Percentiles rank a stretch among this genome's conserved stretches.
phyloP scores from a whole-genome alignment of 495 filamentous ascomycete genomes.

The Aspergillus sclerotiicarbonarius region DNA sequence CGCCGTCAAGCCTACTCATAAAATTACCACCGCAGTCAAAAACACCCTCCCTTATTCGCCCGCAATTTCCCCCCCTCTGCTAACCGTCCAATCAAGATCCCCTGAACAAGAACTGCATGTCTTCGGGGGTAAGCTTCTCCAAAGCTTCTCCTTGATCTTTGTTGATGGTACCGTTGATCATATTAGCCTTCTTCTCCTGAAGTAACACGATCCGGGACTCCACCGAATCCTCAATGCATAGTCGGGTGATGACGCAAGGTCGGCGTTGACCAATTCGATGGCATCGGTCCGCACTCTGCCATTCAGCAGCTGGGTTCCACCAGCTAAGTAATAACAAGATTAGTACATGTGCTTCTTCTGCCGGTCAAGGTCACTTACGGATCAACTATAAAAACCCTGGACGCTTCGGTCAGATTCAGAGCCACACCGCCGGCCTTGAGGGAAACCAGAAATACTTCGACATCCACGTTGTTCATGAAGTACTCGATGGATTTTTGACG shows the following conservation, averaged over 20 bases:
- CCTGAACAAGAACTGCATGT: conserved; percentile 93
- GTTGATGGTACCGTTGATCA: conserved; percentile 96
- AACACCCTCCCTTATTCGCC: background rate
- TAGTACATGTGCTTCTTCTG: background rate
- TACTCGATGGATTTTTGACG: conserved; percentile 87
- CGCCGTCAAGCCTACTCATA: no score
- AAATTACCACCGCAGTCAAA: background rate
- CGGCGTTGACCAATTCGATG: conserved; percentile 95
- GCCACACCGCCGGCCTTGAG: conserved; percentile 95
- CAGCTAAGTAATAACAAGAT: conserved; percentile 52
- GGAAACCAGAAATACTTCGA: conserved; percentile 92
- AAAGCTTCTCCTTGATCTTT: conserved; percentile 76
- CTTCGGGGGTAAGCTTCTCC: conserved; percentile 84
- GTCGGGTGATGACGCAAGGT: conserved; percentile 87
- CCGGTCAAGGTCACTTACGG: conserved; percentile 57
- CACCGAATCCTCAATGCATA: conserved; percentile 94
- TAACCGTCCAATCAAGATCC: conserved; percentile 40
- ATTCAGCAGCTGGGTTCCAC: conserved; percentile 98
- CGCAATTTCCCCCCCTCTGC: background rate
- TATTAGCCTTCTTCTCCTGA: conserved; percentile 95
- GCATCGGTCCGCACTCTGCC: conserved; percentile 94
- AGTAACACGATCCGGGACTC: conserved; percentile 91
- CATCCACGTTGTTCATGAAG: conserved; percentile 90
- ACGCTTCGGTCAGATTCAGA: conserved; percentile 91
- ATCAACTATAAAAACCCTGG: conserved; percentile 90